Percentiles rank a stretch among this genome's conserved stretches.
Conservation (phyloP, 2,329 filamentous ascomycete species). For the Cryphonectria parasitica region DNA sequence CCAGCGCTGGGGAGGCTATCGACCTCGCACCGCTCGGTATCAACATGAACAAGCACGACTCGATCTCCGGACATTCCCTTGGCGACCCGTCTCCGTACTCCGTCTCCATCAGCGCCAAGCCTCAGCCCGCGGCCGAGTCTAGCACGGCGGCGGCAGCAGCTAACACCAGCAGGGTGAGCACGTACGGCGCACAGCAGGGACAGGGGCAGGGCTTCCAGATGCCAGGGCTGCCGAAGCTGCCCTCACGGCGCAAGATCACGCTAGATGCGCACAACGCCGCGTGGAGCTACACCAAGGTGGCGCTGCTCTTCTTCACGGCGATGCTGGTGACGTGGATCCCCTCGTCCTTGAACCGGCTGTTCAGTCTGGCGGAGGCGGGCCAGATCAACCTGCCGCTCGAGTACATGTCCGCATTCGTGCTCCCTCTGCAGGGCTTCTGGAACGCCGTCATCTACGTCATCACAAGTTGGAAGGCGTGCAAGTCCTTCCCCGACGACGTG, state of each 20-base stretch:
- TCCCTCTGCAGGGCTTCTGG: slow-evolving; percentile 85
- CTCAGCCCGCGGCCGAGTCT: background rate
- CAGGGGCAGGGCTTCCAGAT: slow-evolving; percentile 23
- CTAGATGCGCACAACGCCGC: slow-evolving; percentile 65
- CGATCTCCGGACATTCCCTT: background rate
- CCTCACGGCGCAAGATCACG: slow-evolving; percentile 41
- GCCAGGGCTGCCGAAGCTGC: slow-evolving; percentile 32
- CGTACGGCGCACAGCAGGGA: background rate
- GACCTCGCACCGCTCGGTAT: slow-evolving; percentile 40
- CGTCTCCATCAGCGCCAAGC: slow-evolving; percentile 49
- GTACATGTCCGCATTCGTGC: slow-evolving; percentile 71
- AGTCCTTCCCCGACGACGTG: slow-evolving; percentile 49
- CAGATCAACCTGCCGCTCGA: slow-evolving; percentile 63
- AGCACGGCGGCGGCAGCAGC: background rate
- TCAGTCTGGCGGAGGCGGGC: slow-evolving; percentile 63
- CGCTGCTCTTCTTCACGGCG: slow-evolving; percentile 72
- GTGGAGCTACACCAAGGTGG: slow-evolving; percentile 72
- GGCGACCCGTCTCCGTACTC: slow-evolving; percentile 45
- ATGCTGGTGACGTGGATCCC: slow-evolving; percentile 77
- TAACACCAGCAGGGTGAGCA: slow-evolving; percentile 22
- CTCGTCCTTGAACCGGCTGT: slow-evolving; percentile 77
- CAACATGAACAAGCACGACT: slow-evolving; percentile 25
- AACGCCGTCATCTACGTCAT: slow-evolving; percentile 77
- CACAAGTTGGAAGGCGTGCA: slow-evolving; percentile 69
- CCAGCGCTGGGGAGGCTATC: slow-evolving; percentile 45